Evolutionary conservation across 768 basidiomycete genomes (phyloP).

Genomic region (Kwoniella pini): DNA sequence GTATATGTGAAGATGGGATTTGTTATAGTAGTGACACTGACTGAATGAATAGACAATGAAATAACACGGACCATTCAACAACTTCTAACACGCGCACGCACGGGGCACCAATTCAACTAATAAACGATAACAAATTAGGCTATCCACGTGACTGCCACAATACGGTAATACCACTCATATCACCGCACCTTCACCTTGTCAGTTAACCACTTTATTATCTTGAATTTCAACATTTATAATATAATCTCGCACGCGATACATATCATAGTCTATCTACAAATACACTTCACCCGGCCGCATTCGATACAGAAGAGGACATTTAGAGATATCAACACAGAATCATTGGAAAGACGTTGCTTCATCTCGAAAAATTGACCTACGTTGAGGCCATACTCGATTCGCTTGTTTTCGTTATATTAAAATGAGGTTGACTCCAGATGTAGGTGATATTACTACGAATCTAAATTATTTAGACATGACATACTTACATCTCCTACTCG

Average conservation of each 20-base stretch:
- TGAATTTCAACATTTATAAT: neutral
- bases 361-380: neutral
- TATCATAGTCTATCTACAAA: neutral
- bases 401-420: conserved; percentile 8
- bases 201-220: neutral
- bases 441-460: conserved; percentile 23
- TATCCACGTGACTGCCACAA: neutral
- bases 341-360: neutral
- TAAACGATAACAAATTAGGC: neutral
- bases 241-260: neutral
- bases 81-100: conserved; percentile 6
- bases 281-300: neutral
- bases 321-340: too few relatives aligned
- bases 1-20: neutral
- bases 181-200: neutral
- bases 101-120: conserved; percentile 11
- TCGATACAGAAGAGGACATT: neutral
- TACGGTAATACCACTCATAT: neutral
- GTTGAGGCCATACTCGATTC: too few relatives aligned
- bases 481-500: conserved; percentile 1
- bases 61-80: neutral
- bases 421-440: conserved; percentile 55
- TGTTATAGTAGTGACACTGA: neutral
- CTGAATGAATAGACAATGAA: conserved; percentile 14
- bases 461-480: neutral